Conservation (phyloP, 108 stramenopile genomes). For the Discostella stelligeroides region DNA sequence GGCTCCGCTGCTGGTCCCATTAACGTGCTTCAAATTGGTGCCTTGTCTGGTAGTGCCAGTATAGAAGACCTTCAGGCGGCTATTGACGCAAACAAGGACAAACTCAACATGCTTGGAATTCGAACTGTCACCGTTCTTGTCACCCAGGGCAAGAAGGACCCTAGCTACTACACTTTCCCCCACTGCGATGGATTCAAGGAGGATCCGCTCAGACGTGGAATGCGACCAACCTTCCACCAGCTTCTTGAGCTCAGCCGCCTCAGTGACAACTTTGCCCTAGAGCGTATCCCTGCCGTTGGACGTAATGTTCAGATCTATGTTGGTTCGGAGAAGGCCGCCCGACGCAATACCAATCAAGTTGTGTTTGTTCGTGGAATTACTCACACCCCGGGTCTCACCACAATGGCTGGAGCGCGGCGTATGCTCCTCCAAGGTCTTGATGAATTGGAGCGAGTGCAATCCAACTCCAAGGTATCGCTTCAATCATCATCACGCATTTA, state of each 20-base stretch:
- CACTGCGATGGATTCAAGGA: conserved; percentile 79
- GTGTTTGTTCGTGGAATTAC: conserved; percentile 93
- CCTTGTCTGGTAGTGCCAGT: conserved; percentile 30
- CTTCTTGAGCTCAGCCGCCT: conserved; percentile 89
- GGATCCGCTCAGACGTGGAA: conserved; percentile 92
- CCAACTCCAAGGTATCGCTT: conserved; percentile 86
- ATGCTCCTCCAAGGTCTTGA: conserved; percentile 90
- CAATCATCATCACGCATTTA: conserved; percentile 94
- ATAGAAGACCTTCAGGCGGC: conserved; percentile 57
- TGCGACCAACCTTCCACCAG: conserved; percentile 97
- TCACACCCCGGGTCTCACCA: conserved; percentile 83
- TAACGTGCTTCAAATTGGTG: conserved; percentile 88
- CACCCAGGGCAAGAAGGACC: conserved; percentile 73
- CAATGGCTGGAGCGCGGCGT: conserved; percentile 67
- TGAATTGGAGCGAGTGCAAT: conserved; percentile 93
- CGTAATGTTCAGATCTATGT: conserved; percentile 93
- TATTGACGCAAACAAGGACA: conserved; percentile 54
- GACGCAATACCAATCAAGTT: conserved; percentile 85
- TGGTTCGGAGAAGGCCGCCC: conserved; percentile 78
- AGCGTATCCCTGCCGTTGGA: conserved; percentile 88
- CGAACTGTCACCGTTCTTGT: conserved; percentile 84
- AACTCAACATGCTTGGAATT: conserved; percentile 74
- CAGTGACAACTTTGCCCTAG: conserved; percentile 79
- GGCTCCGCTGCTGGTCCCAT: conserved; percentile 59
- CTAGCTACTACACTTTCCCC: conserved; percentile 88